These are phyloP conservation scores for Paragyromitra xinjiangensis DNA, from an alignment of 495 filamentous ascomycete species.

Conservation along the genomic window DNA sequence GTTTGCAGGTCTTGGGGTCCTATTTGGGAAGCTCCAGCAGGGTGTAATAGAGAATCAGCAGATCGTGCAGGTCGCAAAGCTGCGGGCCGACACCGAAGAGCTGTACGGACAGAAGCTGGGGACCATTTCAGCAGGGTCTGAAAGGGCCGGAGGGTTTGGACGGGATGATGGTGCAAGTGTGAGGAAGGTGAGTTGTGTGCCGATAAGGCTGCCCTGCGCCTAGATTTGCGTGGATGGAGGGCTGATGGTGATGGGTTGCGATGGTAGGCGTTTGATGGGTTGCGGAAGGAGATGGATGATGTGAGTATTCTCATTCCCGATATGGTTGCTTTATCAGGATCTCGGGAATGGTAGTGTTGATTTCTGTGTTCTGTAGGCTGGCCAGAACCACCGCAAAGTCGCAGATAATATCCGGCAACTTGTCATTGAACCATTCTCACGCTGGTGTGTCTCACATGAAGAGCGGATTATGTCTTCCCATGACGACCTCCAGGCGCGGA, in stretches of 20 bases:
- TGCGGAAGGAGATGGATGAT: slow-evolving; percentile 92
- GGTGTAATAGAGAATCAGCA: slow-evolving; percentile 95
- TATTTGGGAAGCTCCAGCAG: slow-evolving; percentile 97
- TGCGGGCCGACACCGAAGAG: slow-evolving; percentile 97
- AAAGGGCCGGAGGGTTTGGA: slow-evolving; percentile 81
- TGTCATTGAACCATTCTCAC: slow-evolving; percentile 89
- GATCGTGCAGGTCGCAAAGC: slow-evolving; percentile 83
- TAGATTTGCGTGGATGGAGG: slow-evolving; percentile 18
- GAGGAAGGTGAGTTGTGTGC: slow-evolving; percentile 74
- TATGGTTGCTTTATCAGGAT: slow-evolving; percentile 11
- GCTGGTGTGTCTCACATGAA: slow-evolving; percentile 95
- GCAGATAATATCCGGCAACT: slow-evolving; percentile 94
- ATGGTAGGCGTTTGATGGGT: slow-evolving; percentile 88
- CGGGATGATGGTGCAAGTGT: slow-evolving; percentile 97
- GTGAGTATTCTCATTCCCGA: slow-evolving; percentile 40
- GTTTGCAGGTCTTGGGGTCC: slow-evolving; percentile 79
- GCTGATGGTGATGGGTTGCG: slow-evolving; percentile 22
- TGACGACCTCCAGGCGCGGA: slow-evolving; percentile 85
- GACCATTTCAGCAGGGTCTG: slow-evolving; percentile 86
- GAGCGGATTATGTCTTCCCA: slow-evolving; percentile 89
- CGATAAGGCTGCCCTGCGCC: slow-evolving; percentile 16
- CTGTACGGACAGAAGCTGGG: slow-evolving; percentile 80
- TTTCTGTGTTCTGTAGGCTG: slow-evolving; percentile 61
- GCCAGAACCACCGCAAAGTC: slow-evolving; percentile 92
- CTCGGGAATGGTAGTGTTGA: slow-evolving; percentile 6